Conservation (phyloP, 1,139 yeast genomes). For the Taphrina confusa region DNA sequence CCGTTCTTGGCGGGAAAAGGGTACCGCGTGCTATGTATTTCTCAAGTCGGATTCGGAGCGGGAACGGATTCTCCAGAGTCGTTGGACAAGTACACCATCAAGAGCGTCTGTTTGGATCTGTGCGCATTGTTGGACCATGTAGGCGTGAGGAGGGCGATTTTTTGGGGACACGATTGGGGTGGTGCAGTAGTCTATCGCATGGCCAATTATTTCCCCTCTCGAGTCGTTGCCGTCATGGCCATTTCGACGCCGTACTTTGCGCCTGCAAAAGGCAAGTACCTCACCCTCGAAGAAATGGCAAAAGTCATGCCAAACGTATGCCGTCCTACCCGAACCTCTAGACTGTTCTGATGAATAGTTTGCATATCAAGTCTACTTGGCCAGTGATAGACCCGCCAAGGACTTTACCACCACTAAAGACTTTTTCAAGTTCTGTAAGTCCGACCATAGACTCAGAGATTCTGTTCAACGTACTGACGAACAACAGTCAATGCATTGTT, state of each 20-base stretch:
- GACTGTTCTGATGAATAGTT: conserved; percentile 3
- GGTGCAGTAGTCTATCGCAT: conserved; percentile 31
- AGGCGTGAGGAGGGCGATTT: conserved; percentile 13
- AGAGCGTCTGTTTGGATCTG: conserved; percentile 24
- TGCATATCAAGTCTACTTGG: conserved; percentile 26
- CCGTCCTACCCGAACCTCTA: not conserved
- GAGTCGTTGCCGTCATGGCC: conserved; percentile 24
- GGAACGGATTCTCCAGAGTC: conserved; percentile 21
- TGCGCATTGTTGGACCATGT: conserved; percentile 1
- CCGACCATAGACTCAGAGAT: not conserved
- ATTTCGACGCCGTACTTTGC: conserved; percentile 30
- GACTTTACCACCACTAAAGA: conserved; percentile 23
- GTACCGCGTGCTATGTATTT: conserved; percentile 27
- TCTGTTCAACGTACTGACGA: not conserved
- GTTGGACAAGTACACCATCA: conserved; percentile 20
- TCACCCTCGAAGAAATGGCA: conserved; percentile 25
- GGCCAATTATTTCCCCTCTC: conserved; percentile 20
- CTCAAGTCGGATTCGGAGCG: conserved; percentile 30
- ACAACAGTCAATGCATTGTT: conserved; percentile 22
- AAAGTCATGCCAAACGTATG: conserved; percentile 6
- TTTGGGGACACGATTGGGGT: conserved; percentile 32
- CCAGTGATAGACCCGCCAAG: conserved; percentile 15
- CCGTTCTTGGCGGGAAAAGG: conserved; percentile 10
- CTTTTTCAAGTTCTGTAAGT: conserved; percentile 23
- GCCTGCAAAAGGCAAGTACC: conserved; percentile 28